Base-by-base conservation (phyloP, 2,329 filamentous ascomycete species). In the Colletotrichum agaves region DNA sequence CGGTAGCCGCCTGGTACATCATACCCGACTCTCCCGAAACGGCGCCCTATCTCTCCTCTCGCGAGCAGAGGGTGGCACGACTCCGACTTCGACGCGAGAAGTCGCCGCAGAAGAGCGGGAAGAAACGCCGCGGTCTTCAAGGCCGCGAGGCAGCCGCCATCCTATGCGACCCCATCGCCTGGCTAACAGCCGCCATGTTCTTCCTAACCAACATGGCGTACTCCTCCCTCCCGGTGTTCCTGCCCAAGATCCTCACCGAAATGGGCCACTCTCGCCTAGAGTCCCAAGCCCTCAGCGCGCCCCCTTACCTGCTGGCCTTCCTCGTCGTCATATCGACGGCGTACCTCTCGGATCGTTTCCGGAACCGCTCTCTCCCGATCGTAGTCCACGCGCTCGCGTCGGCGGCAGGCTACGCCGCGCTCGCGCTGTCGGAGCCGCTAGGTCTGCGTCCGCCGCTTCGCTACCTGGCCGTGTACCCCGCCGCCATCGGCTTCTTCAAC, bases 141-240 rank as follows among this genome's bases (percentile, higher is more conserved):
- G 79, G 83, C 73, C 77, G 78, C 33, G 89, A 91, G 71, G 83
- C 92, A 44, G 74, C 88, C 13, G 80, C 85, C 68, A 87, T 88
- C 2, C 78, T 93, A 33, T 72, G 75, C 49, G 91, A 93, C 77
- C 90, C 91, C 0, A 90, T 89, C 71, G 87, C 87, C 64, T 95
- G 93, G 81, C 83, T 95, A 46, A 92, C 92, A 4, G 91, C 93
- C 1, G 79, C 88, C 72, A 97, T 97, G 87, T 93, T 97, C 83
- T 94, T 97, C 82, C 88, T 91, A 77, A 90, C 91, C 75, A 97
- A 97, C 78, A 91, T 97, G 76, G 91, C 93, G 12, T 97, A 97
- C 81, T 90, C 90, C 74, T 95, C 92, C 21, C 89, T 97, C 76
- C 94, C 94, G 3, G 92, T 96, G 55, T 97, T 97, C 76, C 85